Conservation (phyloP, 371 early-diverging fungal genomes). For the Apophysomyces elegans region DNA sequence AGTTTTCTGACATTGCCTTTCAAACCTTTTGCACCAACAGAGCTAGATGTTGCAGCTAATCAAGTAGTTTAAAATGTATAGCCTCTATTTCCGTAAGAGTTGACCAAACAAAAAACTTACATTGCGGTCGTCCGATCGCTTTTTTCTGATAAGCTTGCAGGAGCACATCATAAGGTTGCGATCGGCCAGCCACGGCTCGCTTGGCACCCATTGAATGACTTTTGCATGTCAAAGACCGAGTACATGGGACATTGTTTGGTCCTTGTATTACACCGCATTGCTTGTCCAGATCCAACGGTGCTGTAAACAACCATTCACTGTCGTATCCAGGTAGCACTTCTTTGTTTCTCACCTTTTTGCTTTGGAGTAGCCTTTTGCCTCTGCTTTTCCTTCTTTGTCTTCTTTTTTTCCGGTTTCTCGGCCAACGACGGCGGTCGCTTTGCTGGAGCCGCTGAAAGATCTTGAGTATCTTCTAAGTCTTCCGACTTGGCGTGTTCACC, state of each 20-base stretch:
- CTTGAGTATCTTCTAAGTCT: slow-evolving; percentile 13
- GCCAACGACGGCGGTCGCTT: slow-evolving; percentile 25
- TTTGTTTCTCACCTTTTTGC: slow-evolving; percentile 34
- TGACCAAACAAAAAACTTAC: slow-evolving; percentile 30
- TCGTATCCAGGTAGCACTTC: background rate
- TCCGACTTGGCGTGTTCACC: too few species aligned
- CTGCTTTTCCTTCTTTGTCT: slow-evolving; percentile 39
- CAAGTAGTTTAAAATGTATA: slow-evolving; percentile 1
- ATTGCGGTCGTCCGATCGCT: slow-evolving; percentile 48
- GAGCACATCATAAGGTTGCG: slow-evolving; percentile 75
- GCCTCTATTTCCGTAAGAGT: slow-evolving; percentile 5
- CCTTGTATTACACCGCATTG: slow-evolving; percentile 79
- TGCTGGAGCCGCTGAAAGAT: slow-evolving; percentile 17
- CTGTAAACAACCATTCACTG: slow-evolving; percentile 21
- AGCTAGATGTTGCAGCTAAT: background rate
- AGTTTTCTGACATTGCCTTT: slow-evolving; percentile 16
- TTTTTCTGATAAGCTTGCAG: slow-evolving; percentile 73
- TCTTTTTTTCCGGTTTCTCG: slow-evolving; percentile 43
- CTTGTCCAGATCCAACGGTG: slow-evolving; percentile 77
- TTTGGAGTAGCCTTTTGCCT: slow-evolving; percentile 41
- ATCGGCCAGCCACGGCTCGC: slow-evolving; percentile 76
- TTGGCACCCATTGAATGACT: slow-evolving; percentile 86
- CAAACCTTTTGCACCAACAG: slow-evolving; percentile 6
- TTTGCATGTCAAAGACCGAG: slow-evolving; percentile 85
- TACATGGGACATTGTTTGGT: slow-evolving; percentile 66